phyloP scores from a whole-genome alignment of 345 rosid species.

The Sisymbrium altissimum region DNA sequence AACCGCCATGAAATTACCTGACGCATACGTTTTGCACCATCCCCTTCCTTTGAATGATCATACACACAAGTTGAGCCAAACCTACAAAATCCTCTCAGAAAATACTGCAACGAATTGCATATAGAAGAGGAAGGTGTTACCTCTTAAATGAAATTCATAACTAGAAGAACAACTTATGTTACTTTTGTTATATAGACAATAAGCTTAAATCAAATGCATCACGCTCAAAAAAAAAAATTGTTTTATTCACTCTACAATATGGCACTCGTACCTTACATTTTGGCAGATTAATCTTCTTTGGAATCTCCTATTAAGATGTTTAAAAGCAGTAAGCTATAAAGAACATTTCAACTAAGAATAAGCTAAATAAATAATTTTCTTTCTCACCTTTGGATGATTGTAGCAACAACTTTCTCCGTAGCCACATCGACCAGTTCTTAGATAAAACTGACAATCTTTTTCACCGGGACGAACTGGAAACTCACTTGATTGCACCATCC shows the following conservation, averaged over 20 bases:
- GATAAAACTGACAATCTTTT: background rate
- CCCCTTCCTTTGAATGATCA: background rate
- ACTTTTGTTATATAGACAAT: background rate
- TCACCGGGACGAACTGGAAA: background rate
- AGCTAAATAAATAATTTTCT: background rate
- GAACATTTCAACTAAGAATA: background rate
- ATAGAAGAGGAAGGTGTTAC: background rate
- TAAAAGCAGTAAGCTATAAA: background rate
- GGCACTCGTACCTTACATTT: slow-evolving; percentile 6
- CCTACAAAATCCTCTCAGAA: background rate
- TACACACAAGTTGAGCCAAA: background rate
- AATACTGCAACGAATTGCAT: background rate
- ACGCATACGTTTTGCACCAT: background rate
- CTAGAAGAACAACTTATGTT: background rate
- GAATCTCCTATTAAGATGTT: background rate
- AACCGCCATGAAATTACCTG: background rate
- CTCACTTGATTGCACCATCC: background rate
- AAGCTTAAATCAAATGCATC: background rate
- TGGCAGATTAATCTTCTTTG: background rate
- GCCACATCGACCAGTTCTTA: background rate
- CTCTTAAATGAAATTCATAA: background rate
- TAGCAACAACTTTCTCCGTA: background rate
- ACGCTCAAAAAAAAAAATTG: background rate
- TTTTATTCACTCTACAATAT: background rate
- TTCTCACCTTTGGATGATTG: background rate